A percentile compares a stretch with the other conserved stretches of the same genome.
Evolutionary conservation across 768 basidiomycete genomes (phyloP).

Genomic region (Heimioporus sp.): DNA sequence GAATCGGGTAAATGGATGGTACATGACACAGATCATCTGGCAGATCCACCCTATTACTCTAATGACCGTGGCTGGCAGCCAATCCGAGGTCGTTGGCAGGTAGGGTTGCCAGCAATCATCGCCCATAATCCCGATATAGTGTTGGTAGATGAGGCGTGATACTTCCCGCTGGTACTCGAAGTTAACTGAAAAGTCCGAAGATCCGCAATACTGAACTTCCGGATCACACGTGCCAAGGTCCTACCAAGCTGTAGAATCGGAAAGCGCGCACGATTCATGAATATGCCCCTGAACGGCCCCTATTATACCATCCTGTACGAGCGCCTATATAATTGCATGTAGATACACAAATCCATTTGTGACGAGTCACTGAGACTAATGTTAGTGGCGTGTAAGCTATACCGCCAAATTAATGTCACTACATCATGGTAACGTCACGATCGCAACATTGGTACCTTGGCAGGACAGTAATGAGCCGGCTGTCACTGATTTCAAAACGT

Average conservation of each 20-base stretch:
- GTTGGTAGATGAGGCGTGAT: too few relatives aligned
- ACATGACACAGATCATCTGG: neutral
- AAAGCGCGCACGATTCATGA: neutral
- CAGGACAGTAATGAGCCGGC: too few relatives aligned
- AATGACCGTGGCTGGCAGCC: neutral
- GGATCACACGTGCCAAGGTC: slow-evolving; percentile 1
- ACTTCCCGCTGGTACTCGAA: too few relatives aligned
- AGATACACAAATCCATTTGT: too few relatives aligned
- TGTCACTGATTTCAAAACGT: too few relatives aligned
- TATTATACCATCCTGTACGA: slow-evolving; percentile 24
- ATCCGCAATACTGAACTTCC: slow-evolving; percentile 8
- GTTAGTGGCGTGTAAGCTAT: too few relatives aligned
- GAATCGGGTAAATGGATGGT: neutral
- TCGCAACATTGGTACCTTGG: too few relatives aligned
- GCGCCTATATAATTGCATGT: slow-evolving; percentile 8
- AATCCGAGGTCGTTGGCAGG: slow-evolving; percentile 4
- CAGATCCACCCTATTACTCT: neutral
- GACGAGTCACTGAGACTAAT: too few relatives aligned
- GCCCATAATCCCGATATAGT: neutral
- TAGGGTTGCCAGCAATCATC: neutral
- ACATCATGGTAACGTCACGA: too few relatives aligned
- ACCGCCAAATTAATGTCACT: too few relatives aligned
- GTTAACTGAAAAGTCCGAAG: neutral
- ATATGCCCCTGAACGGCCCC: neutral
- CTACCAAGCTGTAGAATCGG: slow-evolving; percentile 25